Base-by-base conservation (phyloP, 192 early-diverging fungal species). In the Podila clonocystis region DNA sequence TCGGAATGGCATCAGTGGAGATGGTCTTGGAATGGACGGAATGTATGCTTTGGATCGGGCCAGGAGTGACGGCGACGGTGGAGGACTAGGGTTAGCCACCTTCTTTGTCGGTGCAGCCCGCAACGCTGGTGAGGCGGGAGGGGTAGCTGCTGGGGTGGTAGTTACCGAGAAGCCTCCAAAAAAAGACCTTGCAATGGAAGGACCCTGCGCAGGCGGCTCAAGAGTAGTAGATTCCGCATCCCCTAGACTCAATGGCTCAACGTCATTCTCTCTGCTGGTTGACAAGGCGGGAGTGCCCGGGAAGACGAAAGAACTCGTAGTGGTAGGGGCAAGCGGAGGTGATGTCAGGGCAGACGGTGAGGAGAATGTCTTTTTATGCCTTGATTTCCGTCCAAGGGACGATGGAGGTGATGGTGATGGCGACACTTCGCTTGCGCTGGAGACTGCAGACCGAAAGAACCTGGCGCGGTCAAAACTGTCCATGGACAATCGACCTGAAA, bases 361-460 rank as follows among this genome's bases (percentile, higher is more conserved):
- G 12, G 75, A 78, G 3, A 69, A 78, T 2, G 75, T 72, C 34
- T 72, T 78, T 58, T 78, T 78, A 48, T 78, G 75, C n/a, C 62
- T n/a, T 7, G 70, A 64, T 38, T 60, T 80, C 30, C 13, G 58
- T 12, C 61, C 55, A 4, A 64, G 20, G 15, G 36, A 1, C 4
- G 59, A 41, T 55, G 55, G 29, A 24, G 61, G 41, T 28, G 63
- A 64, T 15, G 34, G 38, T 1, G 63, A 64, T 48, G 63, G 45
- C 24, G 62, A 63, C 11, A 24, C 9, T 1, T 26, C 33, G 19
- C 31, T 5, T 36, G 30, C 22, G n/a, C 69, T 57, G 0, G 48
- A 36, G 24, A 55, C 62, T 28, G 67, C 9, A 7, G 74, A 38
- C 7, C 49, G 29, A 8, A 70, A 61, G 58, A 33, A 65, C 30